Percentiles rank a stretch among this genome's conserved stretches.
Conservation (phyloP, 2,329 filamentous ascomycete species). For the Bertia moriformis region DNA sequence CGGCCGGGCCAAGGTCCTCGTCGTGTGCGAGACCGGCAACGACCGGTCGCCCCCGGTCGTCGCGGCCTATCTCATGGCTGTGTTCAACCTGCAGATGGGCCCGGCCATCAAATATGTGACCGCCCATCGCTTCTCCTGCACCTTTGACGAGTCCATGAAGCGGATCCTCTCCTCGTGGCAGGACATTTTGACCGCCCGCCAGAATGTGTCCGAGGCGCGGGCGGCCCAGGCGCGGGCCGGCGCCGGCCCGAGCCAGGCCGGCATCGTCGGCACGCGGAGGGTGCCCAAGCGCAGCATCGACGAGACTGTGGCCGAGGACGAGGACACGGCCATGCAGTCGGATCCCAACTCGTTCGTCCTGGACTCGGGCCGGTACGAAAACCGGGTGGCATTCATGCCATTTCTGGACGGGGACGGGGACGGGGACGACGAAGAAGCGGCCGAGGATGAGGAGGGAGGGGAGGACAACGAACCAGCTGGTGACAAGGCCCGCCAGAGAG, state of each 20-base stretch:
- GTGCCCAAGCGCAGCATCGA: not conserved
- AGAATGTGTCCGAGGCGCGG: not conserved
- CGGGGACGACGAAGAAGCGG: no score
- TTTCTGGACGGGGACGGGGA: not conserved
- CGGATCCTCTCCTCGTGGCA: not conserved
- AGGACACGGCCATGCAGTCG: not conserved
- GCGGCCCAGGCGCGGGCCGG: no score
- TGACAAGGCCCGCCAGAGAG: not conserved
- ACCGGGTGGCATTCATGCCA: not conserved
- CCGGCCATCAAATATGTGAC: not conserved
- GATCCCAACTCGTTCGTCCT: not conserved
- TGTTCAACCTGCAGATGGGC: not conserved
- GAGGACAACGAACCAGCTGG: not conserved
- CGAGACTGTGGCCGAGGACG: not conserved
- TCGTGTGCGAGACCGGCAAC: not conserved
- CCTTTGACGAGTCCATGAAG: not conserved
- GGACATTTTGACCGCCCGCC: not conserved
- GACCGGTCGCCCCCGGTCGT: not conserved
- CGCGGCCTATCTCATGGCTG: not conserved
- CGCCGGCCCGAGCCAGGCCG: no score
- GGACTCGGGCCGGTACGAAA: not conserved
- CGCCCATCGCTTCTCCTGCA: not conserved
- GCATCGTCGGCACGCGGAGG: no score
- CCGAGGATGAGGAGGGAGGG: no score
- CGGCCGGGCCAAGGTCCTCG: not conserved